A percentile compares a stretch with the other conserved stretches of the same genome.
phyloP scores from a whole-genome alignment of 805 yeast genomes.

The Brettanomyces nanus region DNA sequence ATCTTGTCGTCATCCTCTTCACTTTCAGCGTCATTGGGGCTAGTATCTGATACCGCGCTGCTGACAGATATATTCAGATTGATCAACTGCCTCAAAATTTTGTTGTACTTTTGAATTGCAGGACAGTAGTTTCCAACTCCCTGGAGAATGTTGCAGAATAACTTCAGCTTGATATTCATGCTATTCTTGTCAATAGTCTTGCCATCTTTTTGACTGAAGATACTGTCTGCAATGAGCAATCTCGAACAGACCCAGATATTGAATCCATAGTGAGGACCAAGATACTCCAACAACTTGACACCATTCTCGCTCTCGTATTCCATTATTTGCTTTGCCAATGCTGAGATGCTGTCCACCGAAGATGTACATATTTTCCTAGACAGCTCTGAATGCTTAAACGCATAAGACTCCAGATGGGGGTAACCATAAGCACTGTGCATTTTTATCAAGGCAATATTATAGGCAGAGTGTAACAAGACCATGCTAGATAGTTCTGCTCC shows the following conservation, averaged over 20 bases:
- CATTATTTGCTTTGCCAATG: constrained; percentile 8
- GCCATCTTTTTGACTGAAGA: constrained; percentile 9
- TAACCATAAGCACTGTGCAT: constrained; percentile 20
- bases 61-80: constrained; percentile 14
- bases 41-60: no score
- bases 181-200: constrained; percentile 2
- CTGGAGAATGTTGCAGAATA: constrained; percentile 9
- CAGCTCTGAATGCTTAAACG: constrained; percentile 14
- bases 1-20: constrained; percentile 24
- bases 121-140: constrained; percentile 22
- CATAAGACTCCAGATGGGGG: constrained; percentile 17
- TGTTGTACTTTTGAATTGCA: constrained; percentile 21
- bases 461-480: constrained; percentile 10
- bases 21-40: constrained; percentile 13
- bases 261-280: constrained; percentile 28
- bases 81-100: constrained; percentile 20
- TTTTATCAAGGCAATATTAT: constrained; percentile 17
- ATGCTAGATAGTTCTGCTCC: constrained; percentile 3
- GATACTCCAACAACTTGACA: constrained; percentile 4
- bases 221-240: constrained; percentile 24
- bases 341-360: constrained; percentile 9
- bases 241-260: constrained; percentile 27
- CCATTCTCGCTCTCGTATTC: constrained; percentile 3
- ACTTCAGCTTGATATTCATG: constrained; percentile 4
- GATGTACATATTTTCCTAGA: constrained; percentile 13